Evolutionary conservation across 1,284 basidiomycete species (phyloP).

Genomic region (Trichosporon inkin): DNA sequence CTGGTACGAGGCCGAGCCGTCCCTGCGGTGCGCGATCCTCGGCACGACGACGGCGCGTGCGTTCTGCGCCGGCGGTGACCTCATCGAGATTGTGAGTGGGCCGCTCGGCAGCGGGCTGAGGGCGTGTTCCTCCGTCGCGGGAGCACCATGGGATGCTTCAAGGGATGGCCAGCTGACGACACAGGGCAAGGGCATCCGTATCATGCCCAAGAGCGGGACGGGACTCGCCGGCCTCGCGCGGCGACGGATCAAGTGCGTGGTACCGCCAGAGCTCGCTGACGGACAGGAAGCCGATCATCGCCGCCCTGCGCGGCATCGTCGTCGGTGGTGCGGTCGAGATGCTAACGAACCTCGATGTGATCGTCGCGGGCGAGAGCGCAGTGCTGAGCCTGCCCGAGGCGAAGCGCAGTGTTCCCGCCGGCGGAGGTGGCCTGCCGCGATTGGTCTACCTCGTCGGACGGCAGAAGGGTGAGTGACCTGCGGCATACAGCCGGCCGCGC

Average conservation of each 20-base stretch:
- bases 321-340: conserved; percentile 23
- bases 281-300: conserved; percentile 19
- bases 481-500: too few relatives aligned
- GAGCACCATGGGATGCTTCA: neutral
- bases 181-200: neutral
- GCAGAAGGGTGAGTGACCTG: conserved; percentile 16
- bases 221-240: conserved; percentile 12
- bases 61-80: conserved; percentile 19
- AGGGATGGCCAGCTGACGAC: neutral
- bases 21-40: conserved; percentile 14
- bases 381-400: conserved; percentile 16
- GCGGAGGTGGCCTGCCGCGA: conserved; percentile 16
- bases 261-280: too few relatives aligned
- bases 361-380: conserved; percentile 17
- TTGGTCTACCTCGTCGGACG: conserved; percentile 17
- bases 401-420: conserved; percentile 16
- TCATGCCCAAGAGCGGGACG: neutral
- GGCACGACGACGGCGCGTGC: conserved; percentile 15
- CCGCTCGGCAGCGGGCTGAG: too few relatives aligned
- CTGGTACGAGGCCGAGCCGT: conserved; percentile 22
- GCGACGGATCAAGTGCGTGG: conserved; percentile 3
- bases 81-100: conserved; percentile 16
- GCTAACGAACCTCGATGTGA: conserved; percentile 20
- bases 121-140: too few relatives aligned
- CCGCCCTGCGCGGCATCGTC: conserved; percentile 12